These are phyloP conservation scores for Lactarius hengduanensis DNA, from an alignment of 768 basidiomycete genomes.

Conservation along the genomic window DNA sequence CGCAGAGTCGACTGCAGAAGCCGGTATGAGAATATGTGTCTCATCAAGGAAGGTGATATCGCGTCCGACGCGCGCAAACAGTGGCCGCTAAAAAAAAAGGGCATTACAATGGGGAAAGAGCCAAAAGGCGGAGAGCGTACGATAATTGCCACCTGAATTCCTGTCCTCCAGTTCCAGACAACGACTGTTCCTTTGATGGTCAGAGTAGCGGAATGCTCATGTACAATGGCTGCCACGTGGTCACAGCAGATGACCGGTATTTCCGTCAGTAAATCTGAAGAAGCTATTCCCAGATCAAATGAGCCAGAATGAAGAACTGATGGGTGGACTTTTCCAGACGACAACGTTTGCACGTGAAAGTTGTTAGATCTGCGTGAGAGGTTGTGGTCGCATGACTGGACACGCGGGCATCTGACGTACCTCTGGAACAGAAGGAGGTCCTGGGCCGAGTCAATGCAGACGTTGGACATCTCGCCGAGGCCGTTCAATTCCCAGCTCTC, in stretches of 20 bases:
- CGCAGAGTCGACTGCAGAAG: conserved; percentile 6
- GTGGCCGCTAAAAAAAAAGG: conserved; percentile 3
- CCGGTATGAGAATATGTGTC: conserved; percentile 19
- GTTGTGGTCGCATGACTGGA: neutral
- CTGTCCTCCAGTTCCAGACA: conserved; percentile 23
- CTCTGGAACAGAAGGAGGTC: conserved; percentile 20
- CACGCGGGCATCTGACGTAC: conserved; percentile 5
- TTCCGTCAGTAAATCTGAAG: conserved; percentile 1
- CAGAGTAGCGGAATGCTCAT: neutral
- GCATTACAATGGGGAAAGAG: neutral
- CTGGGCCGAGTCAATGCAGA: conserved; percentile 23
- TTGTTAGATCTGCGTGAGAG: neutral
- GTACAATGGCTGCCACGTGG: conserved; percentile 14
- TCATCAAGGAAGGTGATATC: conserved; percentile 19
- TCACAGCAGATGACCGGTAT: conserved; percentile 11
- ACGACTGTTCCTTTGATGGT: conserved; percentile 2
- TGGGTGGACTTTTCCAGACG: conserved; percentile 20
- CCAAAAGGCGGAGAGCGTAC: neutral
- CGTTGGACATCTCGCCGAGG: conserved; percentile 16
- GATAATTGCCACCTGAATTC: conserved; percentile 10
- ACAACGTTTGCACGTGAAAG: conserved; percentile 18
- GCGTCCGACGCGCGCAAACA: conserved; percentile 8
- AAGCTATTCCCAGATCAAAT: conserved; percentile 11
- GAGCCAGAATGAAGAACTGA: conserved; percentile 5
- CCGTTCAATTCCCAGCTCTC: conserved; percentile 22